phyloP scores from a whole-genome alignment of 768 basidiomycete genomes.

The Boletales sp. region DNA sequence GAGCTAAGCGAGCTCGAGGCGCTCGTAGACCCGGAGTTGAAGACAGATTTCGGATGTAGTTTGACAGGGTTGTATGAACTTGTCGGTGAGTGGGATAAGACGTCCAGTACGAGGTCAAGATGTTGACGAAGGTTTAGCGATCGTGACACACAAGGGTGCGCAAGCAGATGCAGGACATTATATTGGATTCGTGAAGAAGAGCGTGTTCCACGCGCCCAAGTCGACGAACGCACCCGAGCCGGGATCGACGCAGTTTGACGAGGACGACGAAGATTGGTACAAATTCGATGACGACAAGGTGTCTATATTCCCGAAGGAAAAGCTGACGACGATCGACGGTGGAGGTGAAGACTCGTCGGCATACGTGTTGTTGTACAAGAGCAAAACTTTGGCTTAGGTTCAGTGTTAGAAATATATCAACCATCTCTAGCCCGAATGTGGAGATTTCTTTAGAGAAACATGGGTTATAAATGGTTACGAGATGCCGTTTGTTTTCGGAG shows the following conservation, averaged over 20 bases:
- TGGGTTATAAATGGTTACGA: conserved; percentile 14
- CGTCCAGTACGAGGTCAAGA: not conserved
- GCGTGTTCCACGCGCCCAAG: conserved; percentile 49
- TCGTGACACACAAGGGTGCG: conserved; percentile 96
- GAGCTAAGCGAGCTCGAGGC: conserved; percentile 65
- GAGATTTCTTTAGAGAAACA: conserved; percentile 1
- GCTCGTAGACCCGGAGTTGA: conserved; percentile 61
- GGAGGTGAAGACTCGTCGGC: conserved; percentile 90
- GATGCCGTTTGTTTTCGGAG: conserved; percentile 22
- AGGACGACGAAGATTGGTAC: conserved; percentile 85
- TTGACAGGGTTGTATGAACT: conserved; percentile 86
- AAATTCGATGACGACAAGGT: conserved; percentile 98
- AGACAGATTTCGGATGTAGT: conserved; percentile 69
- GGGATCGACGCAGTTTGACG: conserved; percentile 27
- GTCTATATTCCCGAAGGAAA: conserved; percentile 79
- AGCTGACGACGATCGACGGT: conserved; percentile 80
- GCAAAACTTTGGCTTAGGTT: conserved; percentile 42
- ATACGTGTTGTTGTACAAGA: conserved; percentile 85
- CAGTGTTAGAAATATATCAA: conserved; percentile 12
- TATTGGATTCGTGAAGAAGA: conserved; percentile 86
- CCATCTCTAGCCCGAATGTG: conserved; percentile 10
- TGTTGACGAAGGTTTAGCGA: conserved; percentile 46
- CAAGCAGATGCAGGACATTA: conserved; percentile 96
- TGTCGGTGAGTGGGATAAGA: conserved; percentile 55
- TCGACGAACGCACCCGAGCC: conserved; percentile 5